Base-by-base conservation (phyloP, 129 eudicot species). In the Ambrosia trifida region DNA sequence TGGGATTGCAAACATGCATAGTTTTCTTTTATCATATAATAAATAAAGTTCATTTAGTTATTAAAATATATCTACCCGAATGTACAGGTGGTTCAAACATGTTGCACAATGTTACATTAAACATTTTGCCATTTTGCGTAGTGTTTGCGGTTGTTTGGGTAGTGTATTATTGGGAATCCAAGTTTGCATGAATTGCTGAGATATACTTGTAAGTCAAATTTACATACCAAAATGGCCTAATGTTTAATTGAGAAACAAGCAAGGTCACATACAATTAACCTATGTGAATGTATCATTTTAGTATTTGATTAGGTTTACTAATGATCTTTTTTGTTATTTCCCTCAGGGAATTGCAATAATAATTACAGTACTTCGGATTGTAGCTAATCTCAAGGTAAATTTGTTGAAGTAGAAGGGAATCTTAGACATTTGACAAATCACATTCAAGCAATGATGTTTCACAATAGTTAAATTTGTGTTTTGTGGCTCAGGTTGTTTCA, bases 361-460 rank as follows among this genome's bases (percentile, higher is more conserved):
- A 64, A 79, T 87, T 38, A 90, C 96, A 7, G 96, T 90, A 72
- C 90, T 90, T 70, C 96, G 87, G 76, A 87, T 90, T 69, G 94
- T 90, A 58, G 94, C 96, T 69, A 90, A 90, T 85, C 96, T 90
- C 75, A 87, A 90, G 96, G 96, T 89, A 75, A 73, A 60, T 17
- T 4, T 43, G 32, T 10, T 58, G 14, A 10, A 11, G 4, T 30
- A 41, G 8, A 18, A 40, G 50, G 62, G 38, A 49, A 49, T 16
- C 11, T 6, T 33, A n/a, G 18, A 33, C 12, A 53, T 71, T 56
- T 71, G 14, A 38, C 40, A 31, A 11, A 45, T 56, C 6, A 3
- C 35, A 46, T 40, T 54, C 38, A 28, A 53, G 62, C 18, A 7
- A 38, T 30, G 64, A 46, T 17, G 10, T 16, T 54, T 72, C 14